Evolutionary conservation across 2,329 filamentous ascomycete species (phyloP).

Genomic region (Ascosphaera apis): DNA sequence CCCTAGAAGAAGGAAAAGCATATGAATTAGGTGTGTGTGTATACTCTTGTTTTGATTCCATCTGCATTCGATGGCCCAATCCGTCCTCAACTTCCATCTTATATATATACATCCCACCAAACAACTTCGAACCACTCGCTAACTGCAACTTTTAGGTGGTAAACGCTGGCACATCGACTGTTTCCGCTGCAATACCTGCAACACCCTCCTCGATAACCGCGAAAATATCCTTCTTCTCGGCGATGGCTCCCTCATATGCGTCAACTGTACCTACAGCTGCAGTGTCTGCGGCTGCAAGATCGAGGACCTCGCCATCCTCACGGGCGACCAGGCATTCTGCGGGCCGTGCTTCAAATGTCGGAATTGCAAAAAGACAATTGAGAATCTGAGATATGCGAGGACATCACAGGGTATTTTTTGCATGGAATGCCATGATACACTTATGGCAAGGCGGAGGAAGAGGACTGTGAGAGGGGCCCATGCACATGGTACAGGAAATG

Average conservation of each 20-base stretch:
- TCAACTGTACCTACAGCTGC: constrained; percentile 98
- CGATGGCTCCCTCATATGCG: constrained; percentile 95
- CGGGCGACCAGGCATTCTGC: constrained; percentile 93
- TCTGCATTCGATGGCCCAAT: constrained; percentile 3
- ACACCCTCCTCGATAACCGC: constrained; percentile 88
- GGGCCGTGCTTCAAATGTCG: constrained; percentile 91
- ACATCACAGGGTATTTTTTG: constrained; percentile 98
- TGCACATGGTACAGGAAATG: too few species aligned
- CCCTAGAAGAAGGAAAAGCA: constrained; percentile 93
- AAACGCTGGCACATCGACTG: constrained; percentile 98
- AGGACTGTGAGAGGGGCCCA: constrained; percentile 21
- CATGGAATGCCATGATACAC: constrained; percentile 92
- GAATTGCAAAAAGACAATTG: constrained; percentile 97
- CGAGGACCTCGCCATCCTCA: constrained; percentile 89
- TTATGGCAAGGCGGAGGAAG: constrained; percentile 82
- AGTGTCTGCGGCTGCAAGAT: constrained; percentile 94
- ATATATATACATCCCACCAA: neutral
- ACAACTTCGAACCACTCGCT: constrained; percentile 7
- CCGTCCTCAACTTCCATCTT: constrained; percentile 5
- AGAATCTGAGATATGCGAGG: constrained; percentile 89
- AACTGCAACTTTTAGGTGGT: constrained; percentile 39
- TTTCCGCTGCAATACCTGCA: constrained; percentile 92
- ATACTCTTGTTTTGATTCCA: too few species aligned
- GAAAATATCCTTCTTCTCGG: constrained; percentile 91
- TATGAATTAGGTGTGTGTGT: constrained; percentile 66